Conservation (phyloP, 768 basidiomycete genomes). For the Sistotremastrum niveocremeum region DNA sequence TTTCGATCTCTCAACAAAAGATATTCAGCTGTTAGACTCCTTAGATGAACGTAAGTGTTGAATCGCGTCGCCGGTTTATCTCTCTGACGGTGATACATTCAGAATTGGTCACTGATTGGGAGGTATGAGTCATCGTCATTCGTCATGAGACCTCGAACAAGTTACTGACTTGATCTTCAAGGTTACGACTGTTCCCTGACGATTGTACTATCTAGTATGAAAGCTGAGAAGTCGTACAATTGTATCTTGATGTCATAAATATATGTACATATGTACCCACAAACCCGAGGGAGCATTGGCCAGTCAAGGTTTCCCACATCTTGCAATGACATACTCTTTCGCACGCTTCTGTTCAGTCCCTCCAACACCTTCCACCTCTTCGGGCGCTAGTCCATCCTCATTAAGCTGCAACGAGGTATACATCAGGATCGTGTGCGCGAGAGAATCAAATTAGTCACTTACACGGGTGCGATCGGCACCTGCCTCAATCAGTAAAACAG, state of each 20-base stretch:
- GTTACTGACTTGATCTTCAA: no score
- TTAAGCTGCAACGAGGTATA: conserved; percentile 42
- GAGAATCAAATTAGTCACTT: conserved; percentile 18
- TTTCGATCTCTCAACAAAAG: conserved; percentile 39
- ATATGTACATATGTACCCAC: no score
- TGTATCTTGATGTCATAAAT: no score
- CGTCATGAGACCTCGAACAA: no score
- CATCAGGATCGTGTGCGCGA: background rate
- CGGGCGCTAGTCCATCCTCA: conserved; percentile 73
- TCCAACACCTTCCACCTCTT: conserved; percentile 84
- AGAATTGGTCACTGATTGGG: no score
- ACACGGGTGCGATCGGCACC: conserved; percentile 88
- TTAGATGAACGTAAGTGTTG: conserved; percentile 37
- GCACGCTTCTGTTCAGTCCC: conserved; percentile 76
- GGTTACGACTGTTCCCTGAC: no score
- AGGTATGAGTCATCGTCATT: no score
- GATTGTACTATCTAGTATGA: no score
- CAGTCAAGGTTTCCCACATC: conserved; percentile 45
- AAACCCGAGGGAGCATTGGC: no score
- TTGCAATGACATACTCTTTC: conserved; percentile 59
- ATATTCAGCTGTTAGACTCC: conserved; percentile 35
- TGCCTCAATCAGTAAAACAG: conserved; percentile 83
- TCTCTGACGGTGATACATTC: no score
- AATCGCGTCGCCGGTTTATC: background rate
- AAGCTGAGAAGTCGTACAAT: no score